A percentile compares a stretch with the other conserved stretches of the same genome.
These are phyloP conservation scores for Gymnopilus dilepis DNA, from an alignment of 768 basidiomycete species.

Conservation along the genomic window DNA sequence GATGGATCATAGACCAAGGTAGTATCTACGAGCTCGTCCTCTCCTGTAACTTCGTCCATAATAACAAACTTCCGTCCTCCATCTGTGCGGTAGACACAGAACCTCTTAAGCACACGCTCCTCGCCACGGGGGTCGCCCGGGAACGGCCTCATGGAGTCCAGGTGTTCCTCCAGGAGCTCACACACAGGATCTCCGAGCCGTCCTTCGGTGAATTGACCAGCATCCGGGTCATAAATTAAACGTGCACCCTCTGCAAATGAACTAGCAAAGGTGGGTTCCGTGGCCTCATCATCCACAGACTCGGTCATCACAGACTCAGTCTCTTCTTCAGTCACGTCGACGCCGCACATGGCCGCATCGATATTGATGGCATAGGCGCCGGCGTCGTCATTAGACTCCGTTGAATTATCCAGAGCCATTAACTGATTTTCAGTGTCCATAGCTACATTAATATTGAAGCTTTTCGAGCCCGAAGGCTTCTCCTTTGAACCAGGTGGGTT, in stretches of 20 bases:
- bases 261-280: not conserved
- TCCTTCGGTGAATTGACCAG: not conserved
- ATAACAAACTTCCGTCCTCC: not conserved
- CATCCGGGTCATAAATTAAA: not conserved
- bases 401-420: not conserved
- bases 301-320: not conserved
- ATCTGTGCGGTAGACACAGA: not conserved
- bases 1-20: not conserved
- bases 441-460: slow-evolving; percentile 1
- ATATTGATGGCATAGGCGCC: not conserved
- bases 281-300: not conserved
- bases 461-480: not conserved
- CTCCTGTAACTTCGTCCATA: not conserved
- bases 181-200: not conserved
- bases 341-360: not conserved
- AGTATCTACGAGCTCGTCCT: not conserved
- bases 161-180: not conserved
- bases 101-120: not conserved
- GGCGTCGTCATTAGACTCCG: not conserved
- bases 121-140: not conserved
- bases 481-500: not conserved
- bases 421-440: not conserved
- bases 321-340: not conserved
- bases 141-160: not conserved
- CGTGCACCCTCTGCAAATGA: not conserved